phyloP scores from a whole-genome alignment of 2,329 filamentous ascomycete genomes.

The Coniochaeta sp. region DNA sequence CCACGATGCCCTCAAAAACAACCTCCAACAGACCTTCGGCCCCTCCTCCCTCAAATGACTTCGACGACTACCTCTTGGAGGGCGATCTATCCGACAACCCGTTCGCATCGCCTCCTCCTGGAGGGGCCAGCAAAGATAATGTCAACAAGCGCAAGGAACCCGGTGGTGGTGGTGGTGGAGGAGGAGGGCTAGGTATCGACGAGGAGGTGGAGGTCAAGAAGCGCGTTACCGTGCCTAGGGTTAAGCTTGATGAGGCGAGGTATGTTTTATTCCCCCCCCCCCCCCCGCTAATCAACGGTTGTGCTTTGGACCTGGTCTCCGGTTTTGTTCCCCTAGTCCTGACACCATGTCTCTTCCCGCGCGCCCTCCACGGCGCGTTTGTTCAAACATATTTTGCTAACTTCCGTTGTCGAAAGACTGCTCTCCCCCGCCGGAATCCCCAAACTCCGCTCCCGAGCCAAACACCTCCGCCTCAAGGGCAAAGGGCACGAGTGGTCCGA shows the following conservation, averaged over 20 bases:
- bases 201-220: conserved; percentile 79
- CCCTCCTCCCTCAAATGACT: neutral
- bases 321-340: neutral
- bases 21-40: conserved; percentile 5
- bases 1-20: conserved; percentile 20
- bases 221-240: conserved; percentile 61
- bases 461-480: conserved; percentile 73
- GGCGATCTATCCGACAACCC: conserved; percentile 62
- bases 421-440: conserved; percentile 79
- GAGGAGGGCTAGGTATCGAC: conserved; percentile 77
- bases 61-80: conserved; percentile 35
- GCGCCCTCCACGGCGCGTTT: too few relatives aligned
- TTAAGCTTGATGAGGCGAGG: conserved; percentile 82
- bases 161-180: too few relatives aligned
- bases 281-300: too few relatives aligned
- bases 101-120: conserved; percentile 36
- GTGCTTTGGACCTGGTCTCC: too few relatives aligned
- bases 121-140: conserved; percentile 28
- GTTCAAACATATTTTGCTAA: conserved; percentile 9
- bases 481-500: conserved; percentile 97
- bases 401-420: conserved; percentile 50
- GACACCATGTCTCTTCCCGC: neutral
- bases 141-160: conserved; percentile 43
- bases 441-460: conserved; percentile 65
- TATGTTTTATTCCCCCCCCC: conserved; percentile 23